These are phyloP conservation scores for Penicillium samsonianum DNA, from an alignment of 495 filamentous ascomycete species.

Conservation along the genomic window DNA sequence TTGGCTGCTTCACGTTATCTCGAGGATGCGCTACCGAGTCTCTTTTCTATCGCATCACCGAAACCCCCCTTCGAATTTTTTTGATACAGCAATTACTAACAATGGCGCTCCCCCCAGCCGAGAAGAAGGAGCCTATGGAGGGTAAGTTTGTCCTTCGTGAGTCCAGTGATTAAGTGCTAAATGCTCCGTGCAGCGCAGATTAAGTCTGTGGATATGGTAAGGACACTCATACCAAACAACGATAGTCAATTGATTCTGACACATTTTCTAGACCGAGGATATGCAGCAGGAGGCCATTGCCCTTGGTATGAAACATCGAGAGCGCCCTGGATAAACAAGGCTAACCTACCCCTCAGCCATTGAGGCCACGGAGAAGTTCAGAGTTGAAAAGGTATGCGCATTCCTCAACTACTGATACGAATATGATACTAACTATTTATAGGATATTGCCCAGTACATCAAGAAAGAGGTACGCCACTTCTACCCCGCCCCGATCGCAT, in stretches of 20 bases:
- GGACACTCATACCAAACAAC: constrained; percentile 10
- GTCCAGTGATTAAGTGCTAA: constrained; percentile 31
- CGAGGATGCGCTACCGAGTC: constrained; percentile 10
- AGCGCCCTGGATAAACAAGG: constrained; percentile 4
- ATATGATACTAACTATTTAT: constrained; percentile 21
- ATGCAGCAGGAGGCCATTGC: constrained; percentile 95
- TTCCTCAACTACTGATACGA: constrained; percentile 8
- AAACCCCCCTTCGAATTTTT: not conserved
- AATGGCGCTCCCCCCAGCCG: constrained; percentile 42
- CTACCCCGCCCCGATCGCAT: constrained; percentile 12
- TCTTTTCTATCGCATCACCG: constrained; percentile 2
- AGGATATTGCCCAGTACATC: constrained; percentile 97
- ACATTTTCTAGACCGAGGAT: constrained; percentile 72
- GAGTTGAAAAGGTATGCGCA: constrained; percentile 79
- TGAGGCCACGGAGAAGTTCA: constrained; percentile 90
- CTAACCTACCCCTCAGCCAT: constrained; percentile 61
- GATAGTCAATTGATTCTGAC: constrained; percentile 4
- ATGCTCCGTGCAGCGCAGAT: constrained; percentile 68
- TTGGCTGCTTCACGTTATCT: constrained; percentile 12
- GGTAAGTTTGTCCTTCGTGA: constrained; percentile 46
- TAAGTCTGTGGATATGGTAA: constrained; percentile 98
- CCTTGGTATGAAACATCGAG: constrained; percentile 65
- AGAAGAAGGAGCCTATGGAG: constrained; percentile 71
- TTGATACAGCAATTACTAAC: constrained; percentile 17
- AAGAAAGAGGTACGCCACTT: constrained; percentile 77